These are phyloP conservation scores for Mortierella sp. DNA, from an alignment of 371 early-diverging fungal genomes.

Conservation along the genomic window DNA sequence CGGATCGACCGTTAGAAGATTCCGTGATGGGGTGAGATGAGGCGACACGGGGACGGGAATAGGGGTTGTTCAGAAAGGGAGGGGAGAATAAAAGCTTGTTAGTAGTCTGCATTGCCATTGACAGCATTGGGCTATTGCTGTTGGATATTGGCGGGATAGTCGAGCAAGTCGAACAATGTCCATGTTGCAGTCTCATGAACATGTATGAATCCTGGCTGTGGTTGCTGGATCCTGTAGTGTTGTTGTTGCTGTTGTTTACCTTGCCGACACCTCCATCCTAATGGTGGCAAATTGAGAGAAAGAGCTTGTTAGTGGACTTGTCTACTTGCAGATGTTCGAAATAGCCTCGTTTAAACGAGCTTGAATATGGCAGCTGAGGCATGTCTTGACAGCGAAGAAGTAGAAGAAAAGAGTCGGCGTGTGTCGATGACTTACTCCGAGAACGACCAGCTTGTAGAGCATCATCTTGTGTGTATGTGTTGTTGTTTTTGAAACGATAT, in stretches of 20 bases:
- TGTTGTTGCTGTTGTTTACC: conserved; percentile 14
- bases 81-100: not conserved
- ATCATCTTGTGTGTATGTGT: conserved; percentile 24
- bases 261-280: conserved; percentile 51
- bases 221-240: not conserved
- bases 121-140: too few relatives aligned
- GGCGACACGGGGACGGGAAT: not conserved
- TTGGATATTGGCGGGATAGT: not conserved
- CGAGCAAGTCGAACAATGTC: not conserved
- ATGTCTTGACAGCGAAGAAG: not conserved
- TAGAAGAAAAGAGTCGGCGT: not conserved
- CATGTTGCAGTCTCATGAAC: not conserved
- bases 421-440: conserved; percentile 29
- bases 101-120: not conserved
- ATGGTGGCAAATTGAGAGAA: not conserved
- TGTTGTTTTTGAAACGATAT: not conserved
- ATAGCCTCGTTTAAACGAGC: not conserved
- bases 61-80: not conserved
- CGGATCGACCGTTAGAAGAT: conserved; percentile 13
- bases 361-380: not conserved
- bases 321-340: not conserved
- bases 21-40: not conserved
- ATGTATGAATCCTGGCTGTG: not conserved
- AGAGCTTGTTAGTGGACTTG: not conserved
- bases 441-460: conserved; percentile 56